Base-by-base conservation (phyloP, 169 alveolate genomes). In the Cardiosporidium cionae region DNA sequence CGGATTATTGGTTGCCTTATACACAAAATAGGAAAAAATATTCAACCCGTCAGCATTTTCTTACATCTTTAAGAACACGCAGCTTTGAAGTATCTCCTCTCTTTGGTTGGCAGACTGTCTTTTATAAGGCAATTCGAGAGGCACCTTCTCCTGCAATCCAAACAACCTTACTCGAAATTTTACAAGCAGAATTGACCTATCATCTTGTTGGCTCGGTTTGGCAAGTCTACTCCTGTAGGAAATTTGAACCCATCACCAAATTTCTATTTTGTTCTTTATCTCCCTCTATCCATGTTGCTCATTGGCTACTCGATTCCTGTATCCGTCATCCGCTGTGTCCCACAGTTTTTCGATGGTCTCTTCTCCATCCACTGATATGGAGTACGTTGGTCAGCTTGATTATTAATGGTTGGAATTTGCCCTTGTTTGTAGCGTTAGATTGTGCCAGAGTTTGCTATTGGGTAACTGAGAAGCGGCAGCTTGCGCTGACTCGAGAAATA, bases 241-340 rank as follows among this genome's bases (percentile, higher is more conserved):
- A 84, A 28, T 74, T 37, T 25, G 76, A 76, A 22, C 63, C 44
- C 7, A 34, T 71, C 0, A 33, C 63, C 62, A 52, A 70, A 64
- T 35, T 84, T 37, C 66, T 81, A 66, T 86, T 75, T 66, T 76
- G 84, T 32, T 81, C 92, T 0, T 54, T 83, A 33, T 80, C 90
- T 0, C 91, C 92, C n/a, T 85, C 93, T 2, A 86, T 86, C 29
- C 89, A 89, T 64, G 91, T 85, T 5, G 91, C 88, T 23, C 93
- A 90, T 68, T 92, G 96, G 96, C 65, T 92, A 44, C 74, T 92
- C 79, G 95, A 92, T 65, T 78, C 87, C 5, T 85, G 90, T 58
- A 71, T 89, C 16, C 76, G 94, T 7, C 96, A 92, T 44, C 96
- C 96, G 0, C 83, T 90, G 34, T 89, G 95, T 53, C 95, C 93